Percentiles rank a stretch among this genome's conserved stretches.
phyloP scores from a whole-genome alignment of 2,329 filamentous ascomycete genomes.

The Penicillium brasilianum region DNA sequence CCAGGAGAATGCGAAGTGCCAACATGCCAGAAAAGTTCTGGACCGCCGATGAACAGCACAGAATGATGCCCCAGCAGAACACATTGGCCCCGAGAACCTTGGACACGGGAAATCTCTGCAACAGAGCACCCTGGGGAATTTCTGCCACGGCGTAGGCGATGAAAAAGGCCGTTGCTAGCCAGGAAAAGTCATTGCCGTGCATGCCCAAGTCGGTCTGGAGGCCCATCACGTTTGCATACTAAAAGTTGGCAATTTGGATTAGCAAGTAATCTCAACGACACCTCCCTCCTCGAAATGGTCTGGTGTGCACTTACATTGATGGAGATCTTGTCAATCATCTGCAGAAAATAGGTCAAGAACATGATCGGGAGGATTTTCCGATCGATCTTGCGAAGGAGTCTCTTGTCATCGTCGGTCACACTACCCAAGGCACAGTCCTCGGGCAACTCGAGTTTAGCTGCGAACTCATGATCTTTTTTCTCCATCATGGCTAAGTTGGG shows the following conservation, averaged over 20 bases:
- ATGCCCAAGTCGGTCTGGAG: constrained; percentile 61
- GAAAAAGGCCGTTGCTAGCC: constrained; percentile 66
- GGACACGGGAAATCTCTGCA: constrained; percentile 64
- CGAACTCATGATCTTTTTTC: constrained; percentile 29
- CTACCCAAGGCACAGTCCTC: constrained; percentile 36
- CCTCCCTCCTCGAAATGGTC: not conserved
- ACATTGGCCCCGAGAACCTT: constrained; percentile 67
- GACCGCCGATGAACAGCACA: constrained; percentile 51
- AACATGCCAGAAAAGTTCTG: constrained; percentile 58
- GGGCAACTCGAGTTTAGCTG: constrained; percentile 46
- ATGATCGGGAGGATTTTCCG: constrained; percentile 65
- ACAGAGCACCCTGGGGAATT: constrained; percentile 65
- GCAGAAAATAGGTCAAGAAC: constrained; percentile 66
- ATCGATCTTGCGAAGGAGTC: constrained; percentile 62
- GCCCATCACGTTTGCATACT: constrained; percentile 72
- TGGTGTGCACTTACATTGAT: constrained; percentile 55
- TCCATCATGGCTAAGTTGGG: constrained; percentile 9
- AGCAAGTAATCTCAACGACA: not conserved
- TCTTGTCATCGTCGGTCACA: constrained; percentile 47
- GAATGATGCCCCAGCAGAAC: constrained; percentile 60
- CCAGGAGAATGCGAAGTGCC: constrained; percentile 63
- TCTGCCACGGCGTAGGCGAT: constrained; percentile 65
- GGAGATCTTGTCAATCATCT: constrained; percentile 68
- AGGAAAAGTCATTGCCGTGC: constrained; percentile 65
- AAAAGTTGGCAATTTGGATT: not conserved